phyloP scores from a whole-genome alignment of 2,329 filamentous ascomycete genomes.

The Aureobasidium musti region DNA sequence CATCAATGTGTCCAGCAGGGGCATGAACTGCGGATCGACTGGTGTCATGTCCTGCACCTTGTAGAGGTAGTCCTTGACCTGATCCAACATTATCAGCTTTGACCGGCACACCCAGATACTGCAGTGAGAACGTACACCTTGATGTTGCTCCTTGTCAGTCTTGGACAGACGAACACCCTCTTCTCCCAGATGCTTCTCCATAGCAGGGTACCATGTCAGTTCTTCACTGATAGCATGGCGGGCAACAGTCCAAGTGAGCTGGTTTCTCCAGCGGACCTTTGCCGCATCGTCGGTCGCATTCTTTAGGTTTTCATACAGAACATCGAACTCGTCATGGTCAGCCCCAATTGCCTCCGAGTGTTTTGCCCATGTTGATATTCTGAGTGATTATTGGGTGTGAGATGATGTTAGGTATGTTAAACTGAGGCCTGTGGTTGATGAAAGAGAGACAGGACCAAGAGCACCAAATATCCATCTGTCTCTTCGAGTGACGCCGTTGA shows the following conservation, averaged over 20 bases:
- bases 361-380: conserved; percentile 29
- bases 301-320: conserved; percentile 34
- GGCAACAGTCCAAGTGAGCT: conserved; percentile 57
- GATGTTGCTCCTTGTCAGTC: conserved; percentile 42
- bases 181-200: conserved; percentile 41
- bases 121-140: conserved; percentile 33
- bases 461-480: background rate
- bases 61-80: conserved; percentile 36
- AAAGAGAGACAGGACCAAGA: background rate
- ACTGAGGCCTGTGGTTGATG: background rate
- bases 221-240: conserved; percentile 57
- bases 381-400: background rate
- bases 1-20: conserved; percentile 33
- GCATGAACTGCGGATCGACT: conserved; percentile 32
- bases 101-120: background rate
- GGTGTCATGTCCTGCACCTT: conserved; percentile 33
- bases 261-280: conserved; percentile 51
- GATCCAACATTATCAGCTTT: background rate
- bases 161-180: conserved; percentile 41
- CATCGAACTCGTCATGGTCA: conserved; percentile 48
- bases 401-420: background rate
- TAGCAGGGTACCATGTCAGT: conserved; percentile 45
- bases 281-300: conserved; percentile 39
- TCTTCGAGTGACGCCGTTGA: background rate
- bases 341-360: conserved; percentile 45